These are phyloP conservation scores for Rubus idaeus DNA, from an alignment of 306 rosid species.

Conservation along the genomic window DNA sequence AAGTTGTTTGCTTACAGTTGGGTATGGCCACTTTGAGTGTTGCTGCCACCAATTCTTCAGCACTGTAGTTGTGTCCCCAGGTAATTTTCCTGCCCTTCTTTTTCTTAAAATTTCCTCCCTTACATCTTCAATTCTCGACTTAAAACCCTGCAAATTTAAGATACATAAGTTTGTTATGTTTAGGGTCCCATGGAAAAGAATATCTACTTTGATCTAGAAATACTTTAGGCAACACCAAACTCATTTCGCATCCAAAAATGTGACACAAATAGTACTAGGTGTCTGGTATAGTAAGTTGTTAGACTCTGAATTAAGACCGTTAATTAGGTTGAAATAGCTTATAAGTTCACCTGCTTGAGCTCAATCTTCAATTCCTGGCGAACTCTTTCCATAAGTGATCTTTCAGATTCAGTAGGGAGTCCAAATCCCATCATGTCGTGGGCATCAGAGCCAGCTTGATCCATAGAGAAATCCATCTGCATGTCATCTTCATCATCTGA, in stretches of 20 bases:
- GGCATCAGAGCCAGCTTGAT: constrained; percentile 61
- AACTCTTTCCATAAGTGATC: constrained; percentile 95
- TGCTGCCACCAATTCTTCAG: constrained; percentile 98
- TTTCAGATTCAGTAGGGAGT: constrained; percentile 93
- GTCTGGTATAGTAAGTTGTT: no score
- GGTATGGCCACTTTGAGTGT: constrained; percentile 99
- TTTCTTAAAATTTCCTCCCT: constrained; percentile 95
- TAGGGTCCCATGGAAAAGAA: background rate
- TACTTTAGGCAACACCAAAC: background rate
- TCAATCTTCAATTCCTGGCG: constrained; percentile 96
- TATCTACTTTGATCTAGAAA: background rate
- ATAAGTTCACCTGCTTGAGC: constrained; percentile 73
- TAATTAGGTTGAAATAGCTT: background rate
- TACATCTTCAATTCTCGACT: constrained; percentile 96
- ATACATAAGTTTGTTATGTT: background rate
- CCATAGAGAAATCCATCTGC: constrained; percentile 75
- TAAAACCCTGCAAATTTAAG: constrained; percentile 64
- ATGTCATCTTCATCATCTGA: constrained; percentile 93
- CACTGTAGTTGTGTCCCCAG: constrained; percentile 96
- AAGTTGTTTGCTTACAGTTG: constrained; percentile 63
- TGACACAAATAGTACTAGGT: no score
- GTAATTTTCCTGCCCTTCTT: constrained; percentile 96
- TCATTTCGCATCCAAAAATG: background rate
- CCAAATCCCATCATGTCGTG: constrained; percentile 98
- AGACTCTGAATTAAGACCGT: no score